Evolutionary conservation across 2,329 filamentous ascomycete species (phyloP).

Genomic region (Lomentospora prolificans): DNA sequence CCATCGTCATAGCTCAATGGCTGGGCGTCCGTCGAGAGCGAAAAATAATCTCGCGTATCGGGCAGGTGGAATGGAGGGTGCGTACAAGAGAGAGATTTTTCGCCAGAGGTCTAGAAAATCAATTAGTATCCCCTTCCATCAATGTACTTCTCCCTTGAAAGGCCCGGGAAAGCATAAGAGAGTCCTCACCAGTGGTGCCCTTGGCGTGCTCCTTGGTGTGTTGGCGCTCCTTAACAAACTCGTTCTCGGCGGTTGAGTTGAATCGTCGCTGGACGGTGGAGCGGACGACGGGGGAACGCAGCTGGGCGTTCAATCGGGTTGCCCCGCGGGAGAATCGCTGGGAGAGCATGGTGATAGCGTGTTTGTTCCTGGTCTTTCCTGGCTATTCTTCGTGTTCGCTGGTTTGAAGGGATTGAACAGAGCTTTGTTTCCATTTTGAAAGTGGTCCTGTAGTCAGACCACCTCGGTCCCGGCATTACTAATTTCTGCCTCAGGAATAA

Average conservation of each 20-base stretch:
- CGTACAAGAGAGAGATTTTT: conserved; percentile 94
- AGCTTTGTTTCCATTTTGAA: conserved; percentile 1
- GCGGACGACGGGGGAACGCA: conserved; percentile 30
- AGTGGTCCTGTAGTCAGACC: conserved; percentile 4
- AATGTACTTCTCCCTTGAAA: conserved; percentile 5
- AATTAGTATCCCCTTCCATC: conserved; percentile 22
- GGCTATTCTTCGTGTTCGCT: not conserved
- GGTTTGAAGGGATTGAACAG: not conserved
- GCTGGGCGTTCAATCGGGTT: conserved; percentile 52
- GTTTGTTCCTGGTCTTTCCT: not conserved
- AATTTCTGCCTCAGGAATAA: conserved; percentile 7
- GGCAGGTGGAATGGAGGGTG: conserved; percentile 12
- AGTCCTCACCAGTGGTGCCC: conserved; percentile 65
- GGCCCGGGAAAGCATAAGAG: conserved; percentile 4
- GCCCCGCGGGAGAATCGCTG: conserved; percentile 53
- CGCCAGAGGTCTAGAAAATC: conserved; percentile 68
- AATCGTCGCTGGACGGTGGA: conserved; percentile 57
- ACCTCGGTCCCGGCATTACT: conserved; percentile 5
- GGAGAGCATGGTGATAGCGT: conserved; percentile 45
- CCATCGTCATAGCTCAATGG: not conserved
- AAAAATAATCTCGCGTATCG: conserved; percentile 1
- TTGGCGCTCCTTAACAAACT: conserved; percentile 85
- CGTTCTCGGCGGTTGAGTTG: conserved; percentile 70
- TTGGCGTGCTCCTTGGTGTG: conserved; percentile 86
- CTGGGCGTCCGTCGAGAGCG: not conserved